A percentile compares a stretch with the other conserved stretches of the same genome.
phyloP scores from a whole-genome alignment of 78 protist genomes.

The Chrysochromulina parva region DNA sequence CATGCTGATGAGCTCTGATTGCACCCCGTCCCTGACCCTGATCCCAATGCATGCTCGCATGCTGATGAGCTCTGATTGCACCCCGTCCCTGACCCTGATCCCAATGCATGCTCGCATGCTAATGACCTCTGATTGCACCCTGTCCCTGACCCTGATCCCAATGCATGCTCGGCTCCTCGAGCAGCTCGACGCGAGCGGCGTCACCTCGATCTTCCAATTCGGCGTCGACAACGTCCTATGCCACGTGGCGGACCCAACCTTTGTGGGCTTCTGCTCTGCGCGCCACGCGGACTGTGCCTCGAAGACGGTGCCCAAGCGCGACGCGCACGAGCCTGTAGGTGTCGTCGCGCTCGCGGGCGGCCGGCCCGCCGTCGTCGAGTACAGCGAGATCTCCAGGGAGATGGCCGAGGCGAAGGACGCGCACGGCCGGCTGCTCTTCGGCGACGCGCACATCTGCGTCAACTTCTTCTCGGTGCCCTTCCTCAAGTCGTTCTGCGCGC shows the following conservation, averaged over 20 bases:
- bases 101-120: too few relatives aligned
- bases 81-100: too few relatives aligned
- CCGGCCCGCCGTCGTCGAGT: conserved; percentile 42
- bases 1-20: too few relatives aligned
- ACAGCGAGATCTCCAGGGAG: conserved; percentile 48
- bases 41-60: too few relatives aligned
- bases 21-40: too few relatives aligned
- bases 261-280: conserved; percentile 29
- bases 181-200: neutral
- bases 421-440: conserved; percentile 32
- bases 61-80: too few relatives aligned
- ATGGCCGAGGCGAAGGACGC: neutral
- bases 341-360: conserved; percentile 2
- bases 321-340: conserved; percentile 51
- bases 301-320: conserved; percentile 23
- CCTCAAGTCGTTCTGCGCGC: neutral
- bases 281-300: neutral
- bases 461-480: conserved; percentile 9
- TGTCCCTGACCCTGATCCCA: too few relatives aligned
- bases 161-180: too few relatives aligned
- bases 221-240: conserved; percentile 13
- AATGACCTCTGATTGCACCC: too few relatives aligned
- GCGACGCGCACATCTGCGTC: conserved; percentile 40
- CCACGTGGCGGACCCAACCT: conserved; percentile 47
- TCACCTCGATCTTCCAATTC: neutral